Conservation (phyloP, 768 basidiomycete genomes). For the Rhodotorula kratochvilovae region DNA sequence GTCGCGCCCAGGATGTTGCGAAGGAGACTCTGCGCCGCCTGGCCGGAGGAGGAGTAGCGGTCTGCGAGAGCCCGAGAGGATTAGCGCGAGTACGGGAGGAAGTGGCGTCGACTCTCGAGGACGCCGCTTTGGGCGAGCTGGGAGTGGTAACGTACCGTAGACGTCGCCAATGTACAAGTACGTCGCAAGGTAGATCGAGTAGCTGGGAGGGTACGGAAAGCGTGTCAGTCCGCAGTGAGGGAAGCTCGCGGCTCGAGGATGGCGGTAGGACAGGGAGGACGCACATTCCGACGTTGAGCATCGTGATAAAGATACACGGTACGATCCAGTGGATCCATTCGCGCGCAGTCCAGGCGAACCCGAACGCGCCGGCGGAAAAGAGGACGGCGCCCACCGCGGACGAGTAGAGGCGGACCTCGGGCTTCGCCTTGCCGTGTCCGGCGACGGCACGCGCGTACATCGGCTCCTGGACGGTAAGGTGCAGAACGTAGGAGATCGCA, state of each 20-base stretch:
- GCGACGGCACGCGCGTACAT: conserved; percentile 17
- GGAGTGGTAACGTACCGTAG: too few species aligned
- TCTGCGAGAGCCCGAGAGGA: too few species aligned
- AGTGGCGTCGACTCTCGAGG: too few species aligned
- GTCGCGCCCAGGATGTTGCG: conserved; percentile 31
- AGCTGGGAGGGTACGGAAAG: too few species aligned
- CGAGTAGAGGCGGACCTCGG: conserved; percentile 41
- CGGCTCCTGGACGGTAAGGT: conserved; percentile 28
- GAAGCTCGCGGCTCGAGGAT: too few species aligned
- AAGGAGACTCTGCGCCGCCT: conserved; percentile 32
- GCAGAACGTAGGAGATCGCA: conserved; percentile 18
- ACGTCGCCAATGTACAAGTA: conserved; percentile 35
- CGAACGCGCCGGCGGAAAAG: conserved; percentile 34
- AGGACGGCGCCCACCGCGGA: conserved; percentile 26
- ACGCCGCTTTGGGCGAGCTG: too few species aligned
- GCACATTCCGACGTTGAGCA: conserved; percentile 16
- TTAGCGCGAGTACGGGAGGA: too few species aligned
- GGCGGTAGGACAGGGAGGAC: too few species aligned
- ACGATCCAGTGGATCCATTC: conserved; percentile 40
- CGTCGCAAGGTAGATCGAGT: conserved; percentile 30
- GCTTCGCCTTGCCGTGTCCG: conserved; percentile 37
- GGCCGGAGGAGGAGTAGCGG: conserved; percentile 28
- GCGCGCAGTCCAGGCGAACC: conserved; percentile 37
- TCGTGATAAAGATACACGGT: conserved; percentile 29
- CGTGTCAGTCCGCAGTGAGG: too few species aligned